Conservation (phyloP, 2,329 filamentous ascomycete species). For the Colletotrichum zoysiae region DNA sequence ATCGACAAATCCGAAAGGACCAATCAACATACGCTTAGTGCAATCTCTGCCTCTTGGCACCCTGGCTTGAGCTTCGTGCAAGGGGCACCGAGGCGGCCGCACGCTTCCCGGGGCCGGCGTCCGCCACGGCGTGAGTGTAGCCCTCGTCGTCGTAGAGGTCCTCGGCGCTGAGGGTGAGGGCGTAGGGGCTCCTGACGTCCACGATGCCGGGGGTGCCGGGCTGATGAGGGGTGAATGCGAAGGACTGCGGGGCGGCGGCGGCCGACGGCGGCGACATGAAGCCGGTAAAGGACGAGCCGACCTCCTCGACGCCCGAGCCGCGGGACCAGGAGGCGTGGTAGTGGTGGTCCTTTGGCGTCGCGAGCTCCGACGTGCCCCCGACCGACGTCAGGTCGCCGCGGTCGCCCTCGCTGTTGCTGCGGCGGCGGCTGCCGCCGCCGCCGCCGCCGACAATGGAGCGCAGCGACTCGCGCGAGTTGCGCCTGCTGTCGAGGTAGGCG, state of each 20-base stretch:
- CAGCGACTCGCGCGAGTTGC: constrained; percentile 57
- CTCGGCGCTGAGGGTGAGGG: constrained; percentile 51
- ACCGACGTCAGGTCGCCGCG: constrained; percentile 54
- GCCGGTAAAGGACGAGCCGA: constrained; percentile 50
- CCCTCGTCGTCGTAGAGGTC: constrained; percentile 49
- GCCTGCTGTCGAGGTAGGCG: constrained; percentile 56
- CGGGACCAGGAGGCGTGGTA: constrained; percentile 47
- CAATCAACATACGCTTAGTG: constrained; percentile 33
- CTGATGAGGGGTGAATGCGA: constrained; percentile 46
- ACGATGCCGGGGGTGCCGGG: constrained; percentile 49
- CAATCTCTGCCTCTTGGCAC: constrained; percentile 46
- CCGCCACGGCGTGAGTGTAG: background rate
- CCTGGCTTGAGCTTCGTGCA: constrained; percentile 42
- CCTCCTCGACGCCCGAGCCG: constrained; percentile 52
- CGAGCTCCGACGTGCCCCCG: constrained; percentile 56
- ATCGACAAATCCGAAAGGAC: background rate
- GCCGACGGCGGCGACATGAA: constrained; percentile 47
- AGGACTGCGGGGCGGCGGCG: constrained; percentile 17
- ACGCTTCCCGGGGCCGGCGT: constrained; percentile 12
- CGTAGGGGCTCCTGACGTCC: constrained; percentile 56
- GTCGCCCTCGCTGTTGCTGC: constrained; percentile 51
- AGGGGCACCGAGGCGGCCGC: constrained; percentile 31
- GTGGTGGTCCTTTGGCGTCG: constrained; percentile 55
- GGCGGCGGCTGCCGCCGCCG: too few relatives aligned
- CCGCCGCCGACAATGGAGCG: constrained; percentile 56